These are phyloP conservation scores for Golubevia sp. DNA, from an alignment of 1,284 basidiomycete species.

Conservation along the genomic window DNA sequence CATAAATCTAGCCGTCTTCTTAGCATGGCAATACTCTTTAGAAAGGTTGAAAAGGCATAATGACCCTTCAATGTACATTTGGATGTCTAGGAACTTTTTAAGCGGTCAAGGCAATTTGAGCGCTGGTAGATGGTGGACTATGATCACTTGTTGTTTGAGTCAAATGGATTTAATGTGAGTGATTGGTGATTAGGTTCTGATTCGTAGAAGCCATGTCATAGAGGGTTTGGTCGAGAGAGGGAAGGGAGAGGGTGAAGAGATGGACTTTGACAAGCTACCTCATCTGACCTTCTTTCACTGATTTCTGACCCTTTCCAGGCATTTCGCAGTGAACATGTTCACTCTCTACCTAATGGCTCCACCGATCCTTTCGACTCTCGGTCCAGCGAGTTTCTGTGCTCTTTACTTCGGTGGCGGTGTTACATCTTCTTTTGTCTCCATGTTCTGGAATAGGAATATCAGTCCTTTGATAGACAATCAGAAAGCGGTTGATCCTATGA, in stretches of 20 bases:
- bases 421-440: slow-evolving; percentile 69
- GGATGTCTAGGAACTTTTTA: slow-evolving; percentile 75
- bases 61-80: slow-evolving; percentile 67
- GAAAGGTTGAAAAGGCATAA: slow-evolving; percentile 58
- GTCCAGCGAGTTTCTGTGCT: slow-evolving; percentile 72
- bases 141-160: not conserved
- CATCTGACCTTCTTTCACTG: not conserved
- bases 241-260: too few relatives aligned
- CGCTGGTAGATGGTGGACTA: slow-evolving; percentile 73
- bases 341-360: slow-evolving; percentile 80
- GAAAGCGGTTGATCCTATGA: not conserved
- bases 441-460: slow-evolving; percentile 68
- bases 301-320: slow-evolving; percentile 64
- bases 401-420: slow-evolving; percentile 79
- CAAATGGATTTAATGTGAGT: slow-evolving; percentile 2
- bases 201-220: too few relatives aligned
- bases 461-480: slow-evolving; percentile 44
- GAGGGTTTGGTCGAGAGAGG: too few relatives aligned
- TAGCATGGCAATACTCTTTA: slow-evolving; percentile 27
- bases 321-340: slow-evolving; percentile 79
- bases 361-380: slow-evolving; percentile 72
- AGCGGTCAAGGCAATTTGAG: slow-evolving; percentile 69
- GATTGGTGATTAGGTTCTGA: not conserved
- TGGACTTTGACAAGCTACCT: not conserved
- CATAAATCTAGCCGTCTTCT: slow-evolving; percentile 34